Evolutionary conservation across 305 asterid genomes (phyloP), one percentile per base, ranked within the genome.

Genomic region (Solanum hybrid): DNA sequence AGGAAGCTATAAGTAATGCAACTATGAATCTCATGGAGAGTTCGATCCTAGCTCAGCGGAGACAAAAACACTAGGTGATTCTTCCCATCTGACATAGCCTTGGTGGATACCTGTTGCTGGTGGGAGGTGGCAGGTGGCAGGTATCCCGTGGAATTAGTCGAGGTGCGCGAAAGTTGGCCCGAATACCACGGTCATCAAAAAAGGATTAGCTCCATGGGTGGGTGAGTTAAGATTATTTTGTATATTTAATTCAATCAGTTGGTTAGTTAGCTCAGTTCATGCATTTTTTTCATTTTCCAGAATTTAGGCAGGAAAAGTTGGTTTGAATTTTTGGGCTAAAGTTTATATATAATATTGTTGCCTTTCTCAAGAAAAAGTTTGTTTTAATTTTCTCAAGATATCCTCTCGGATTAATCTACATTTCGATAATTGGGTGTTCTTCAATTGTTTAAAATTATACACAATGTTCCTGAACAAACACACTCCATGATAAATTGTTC

Each of bases 261-360:
- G 34, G 34, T 72, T 60, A 80, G 86, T 80, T 85, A 56, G 87
- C 87, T 29, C 87, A 82, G 87, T 34, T 85, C 76, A 85, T 13
- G 12, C 31, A 13, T 56, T 32, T 12, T 56, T 82, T 60, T 85
- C 42, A 64, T 22, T 85, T 60, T 60, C 87, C 88, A 4, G 51
- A 85, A 85, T 32, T 85, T n/a, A 34, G 51, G 77, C 45, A 85
- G 34, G 77, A 85, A 60, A 85, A 85, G 87, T 81, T 81, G 51
- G 37, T 81, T 40, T 81, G 37, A 38, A 12, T 79, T 38, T 78
- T 79, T 38, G 86, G 4, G 64, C 24, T 79, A 24, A 79, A 79
- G 64, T 27, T 12, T 10, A 79, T 38, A 79, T 24, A 38, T 24
- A 24, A 24, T 3, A 79, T 38, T 79, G 66, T 38, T 79, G 86